Conservation (phyloP, 2,329 filamentous ascomycete genomes). For the Cladosporium colombiae region DNA sequence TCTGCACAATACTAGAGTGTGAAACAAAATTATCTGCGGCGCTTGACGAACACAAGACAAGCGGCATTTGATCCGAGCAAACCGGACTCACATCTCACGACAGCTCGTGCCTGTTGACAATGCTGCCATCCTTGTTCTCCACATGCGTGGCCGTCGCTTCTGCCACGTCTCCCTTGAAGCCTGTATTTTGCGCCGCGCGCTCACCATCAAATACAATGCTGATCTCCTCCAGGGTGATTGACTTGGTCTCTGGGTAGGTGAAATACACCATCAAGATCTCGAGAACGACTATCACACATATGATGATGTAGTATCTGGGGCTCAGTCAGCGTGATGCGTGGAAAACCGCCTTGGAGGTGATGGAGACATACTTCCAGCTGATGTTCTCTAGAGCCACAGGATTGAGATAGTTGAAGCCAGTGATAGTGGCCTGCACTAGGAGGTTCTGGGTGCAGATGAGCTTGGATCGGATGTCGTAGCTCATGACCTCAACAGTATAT, state of each 20-base stretch:
- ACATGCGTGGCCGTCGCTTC: background rate
- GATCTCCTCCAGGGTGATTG: slow-evolving; percentile 23
- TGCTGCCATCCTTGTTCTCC: background rate
- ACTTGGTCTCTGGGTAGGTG: slow-evolving; percentile 40
- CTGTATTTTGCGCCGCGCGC: slow-evolving; percentile 18
- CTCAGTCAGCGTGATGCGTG: background rate
- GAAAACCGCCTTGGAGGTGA: background rate
- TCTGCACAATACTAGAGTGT: background rate
- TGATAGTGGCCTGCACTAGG: slow-evolving; percentile 44
- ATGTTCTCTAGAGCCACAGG: slow-evolving; percentile 24
- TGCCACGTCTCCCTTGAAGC: background rate
- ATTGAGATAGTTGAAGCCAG: slow-evolving; percentile 35
- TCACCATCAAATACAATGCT: slow-evolving; percentile 23
- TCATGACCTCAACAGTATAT: slow-evolving; percentile 46
- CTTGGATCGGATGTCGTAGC: slow-evolving; percentile 45
- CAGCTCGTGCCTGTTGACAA: background rate
- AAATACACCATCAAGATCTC: slow-evolving; percentile 33
- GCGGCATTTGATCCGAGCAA: background rate
- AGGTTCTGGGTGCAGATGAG: slow-evolving; percentile 44
- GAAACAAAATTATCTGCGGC: background rate
- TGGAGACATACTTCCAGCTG: slow-evolving; percentile 17
- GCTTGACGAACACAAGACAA: background rate
- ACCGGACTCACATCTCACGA: background rate
- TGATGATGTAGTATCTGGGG: slow-evolving; percentile 23
- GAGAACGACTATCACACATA: slow-evolving; percentile 29